phyloP scores from a whole-genome alignment of 371 early-diverging fungal genomes.

The Blastocladiella emersonii region DNA sequence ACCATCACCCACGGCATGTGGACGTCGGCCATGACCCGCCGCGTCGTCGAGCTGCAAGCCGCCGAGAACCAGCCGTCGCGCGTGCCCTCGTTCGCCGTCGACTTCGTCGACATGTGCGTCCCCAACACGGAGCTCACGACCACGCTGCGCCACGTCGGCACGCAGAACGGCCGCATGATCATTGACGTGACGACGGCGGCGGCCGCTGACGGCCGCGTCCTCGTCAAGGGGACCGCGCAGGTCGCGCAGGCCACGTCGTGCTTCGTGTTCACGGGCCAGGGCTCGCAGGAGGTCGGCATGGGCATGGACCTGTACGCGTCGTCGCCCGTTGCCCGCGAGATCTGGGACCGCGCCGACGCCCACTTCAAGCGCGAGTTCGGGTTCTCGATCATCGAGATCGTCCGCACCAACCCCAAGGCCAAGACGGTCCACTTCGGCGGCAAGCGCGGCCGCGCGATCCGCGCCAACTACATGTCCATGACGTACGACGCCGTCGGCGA shows the following conservation, averaged over 20 bases:
- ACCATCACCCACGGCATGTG: conserved; percentile 98
- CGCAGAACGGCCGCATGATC: conserved; percentile 91
- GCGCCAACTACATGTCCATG: conserved; percentile 78
- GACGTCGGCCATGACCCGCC: conserved; percentile 87
- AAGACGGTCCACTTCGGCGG: conserved; percentile 92
- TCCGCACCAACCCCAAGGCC: conserved; percentile 74
- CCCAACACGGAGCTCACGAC: conserved; percentile 75
- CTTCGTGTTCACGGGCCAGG: conserved; percentile 92
- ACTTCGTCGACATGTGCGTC: conserved; percentile 73
- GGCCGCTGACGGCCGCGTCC: conserved; percentile 63
- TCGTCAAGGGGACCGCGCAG: conserved; percentile 82
- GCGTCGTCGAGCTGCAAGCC: conserved; percentile 86
- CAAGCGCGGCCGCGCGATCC: conserved; percentile 74
- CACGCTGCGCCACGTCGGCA: conserved; percentile 84
- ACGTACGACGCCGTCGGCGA: conserved; percentile 74
- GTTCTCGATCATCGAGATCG: conserved; percentile 84
- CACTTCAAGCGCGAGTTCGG: conserved; percentile 78
- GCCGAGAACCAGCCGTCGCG: conserved; percentile 88
- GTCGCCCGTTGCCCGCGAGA: conserved; percentile 66
- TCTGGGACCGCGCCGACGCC: conserved; percentile 87
- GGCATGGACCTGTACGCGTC: conserved; percentile 85
- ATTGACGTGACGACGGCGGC: conserved; percentile 84
- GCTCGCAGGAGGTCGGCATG: conserved; percentile 91
- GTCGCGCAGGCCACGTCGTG: conserved; percentile 84
- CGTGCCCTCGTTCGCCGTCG: conserved; percentile 64